Base-by-base conservation (phyloP, 1,139 yeast genomes). In the Sugiyamaella paludigena region DNA sequence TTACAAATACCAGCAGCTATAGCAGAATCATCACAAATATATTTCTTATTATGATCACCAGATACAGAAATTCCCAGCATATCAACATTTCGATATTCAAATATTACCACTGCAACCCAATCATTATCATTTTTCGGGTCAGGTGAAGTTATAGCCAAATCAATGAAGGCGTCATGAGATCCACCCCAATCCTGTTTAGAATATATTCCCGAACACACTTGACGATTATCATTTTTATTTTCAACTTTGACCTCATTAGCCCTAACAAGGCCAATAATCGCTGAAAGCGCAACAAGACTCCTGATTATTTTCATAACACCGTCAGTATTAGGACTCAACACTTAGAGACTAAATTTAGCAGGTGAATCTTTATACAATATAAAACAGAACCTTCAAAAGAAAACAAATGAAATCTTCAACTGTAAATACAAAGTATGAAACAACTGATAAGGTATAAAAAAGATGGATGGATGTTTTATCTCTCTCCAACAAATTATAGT, bases 151-250 rank as follows among this genome's bases (percentile, higher is more conserved):
- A 85, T 67, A 39, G 73, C 72, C 45, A 84, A 71, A 8, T 65
- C 64, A 31, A 72, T 63, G 48, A 56, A 63, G 13, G 73, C 60
- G 47, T 68, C 68, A 7, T 49, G 49, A n/a, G 78, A 75, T 37
- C 98, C 98, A 43, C 88, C 86, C 92, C 95, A 87, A 64, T 91
- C 96, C 43, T 80, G 76, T 60, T 83, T 84, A 47, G 92, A 79
- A 69, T 91, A 92, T 79, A 92, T 82, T 36, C 98, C 98, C 9
- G 91, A 78, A 67, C 98, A 92, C 28, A 80, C 80, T 62, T 87
- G 94, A 16, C 84, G 74, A 43, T 67, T 60, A 7, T 67, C 65
- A 12, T 76, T 68, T 45, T 78, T 76, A 55, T 85, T 72, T 27
- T 61, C 60, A 6, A 45, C 38, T 24, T 45, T 39, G 10, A 40